A percentile compares a stretch with the other conserved stretches of the same genome.
phyloP scores from a whole-genome alignment of 176 grass and related monocot genomes.

The Zizania latifolia region DNA sequence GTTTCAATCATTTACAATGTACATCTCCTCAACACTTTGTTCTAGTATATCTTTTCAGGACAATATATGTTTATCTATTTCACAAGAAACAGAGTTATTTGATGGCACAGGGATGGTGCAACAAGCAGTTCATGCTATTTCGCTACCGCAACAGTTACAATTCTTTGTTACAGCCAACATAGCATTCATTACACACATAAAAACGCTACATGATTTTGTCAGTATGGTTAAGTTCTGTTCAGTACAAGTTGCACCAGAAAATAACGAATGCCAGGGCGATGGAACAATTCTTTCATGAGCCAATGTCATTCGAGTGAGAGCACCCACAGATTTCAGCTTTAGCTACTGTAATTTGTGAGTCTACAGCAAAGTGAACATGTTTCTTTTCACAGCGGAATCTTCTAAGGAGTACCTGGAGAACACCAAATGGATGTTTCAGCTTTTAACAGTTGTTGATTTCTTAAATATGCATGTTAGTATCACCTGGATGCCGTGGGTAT shows the following conservation, averaged over 20 bases:
- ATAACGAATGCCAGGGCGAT: neutral
- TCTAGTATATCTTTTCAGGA: neutral
- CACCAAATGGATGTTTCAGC: neutral
- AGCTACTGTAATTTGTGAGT: neutral
- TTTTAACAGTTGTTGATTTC: neutral
- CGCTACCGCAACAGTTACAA: neutral
- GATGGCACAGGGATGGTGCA: neutral
- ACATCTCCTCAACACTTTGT: neutral
- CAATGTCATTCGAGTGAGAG: neutral
- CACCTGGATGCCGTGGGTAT: slow-evolving; percentile 73
- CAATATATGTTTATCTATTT: neutral
- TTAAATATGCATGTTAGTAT: slow-evolving; percentile 30
- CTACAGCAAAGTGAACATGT: neutral
- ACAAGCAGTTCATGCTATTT: neutral
- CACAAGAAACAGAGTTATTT: neutral
- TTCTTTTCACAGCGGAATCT: slow-evolving; percentile 79
- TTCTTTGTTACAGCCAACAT: neutral
- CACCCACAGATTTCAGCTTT: neutral
- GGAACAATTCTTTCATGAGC: neutral
- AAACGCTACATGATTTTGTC: neutral
- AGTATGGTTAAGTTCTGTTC: neutral
- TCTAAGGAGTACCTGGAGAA: slow-evolving; percentile 64
- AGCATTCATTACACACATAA: neutral
- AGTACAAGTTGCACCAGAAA: neutral
- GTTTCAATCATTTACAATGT: neutral